Evolutionary conservation across 2,329 filamentous ascomycete genomes (phyloP).

Genomic region (Tolypocladium paradoxum): DNA sequence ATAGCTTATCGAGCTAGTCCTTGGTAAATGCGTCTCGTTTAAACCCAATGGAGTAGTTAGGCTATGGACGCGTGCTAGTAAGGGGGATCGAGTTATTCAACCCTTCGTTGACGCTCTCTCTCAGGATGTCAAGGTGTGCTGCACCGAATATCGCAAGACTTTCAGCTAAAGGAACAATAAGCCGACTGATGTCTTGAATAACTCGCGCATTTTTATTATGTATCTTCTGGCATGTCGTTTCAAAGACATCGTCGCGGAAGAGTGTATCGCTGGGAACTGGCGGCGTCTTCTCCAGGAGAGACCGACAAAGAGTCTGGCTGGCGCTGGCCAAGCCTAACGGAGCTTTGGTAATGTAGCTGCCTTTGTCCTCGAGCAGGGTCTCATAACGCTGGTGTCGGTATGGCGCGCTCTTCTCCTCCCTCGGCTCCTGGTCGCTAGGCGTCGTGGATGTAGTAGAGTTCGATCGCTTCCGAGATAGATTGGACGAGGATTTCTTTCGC

Average conservation of each 20-base stretch:
- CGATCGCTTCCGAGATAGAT: not conserved
- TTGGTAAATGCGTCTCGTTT: constrained; percentile 28
- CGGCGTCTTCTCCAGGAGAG: constrained; percentile 20
- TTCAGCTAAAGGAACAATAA: constrained; percentile 30
- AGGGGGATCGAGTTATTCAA: constrained; percentile 30
- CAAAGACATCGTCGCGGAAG: constrained; percentile 27
- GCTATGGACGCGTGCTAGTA: constrained; percentile 25
- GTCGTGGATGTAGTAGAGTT: constrained; percentile 10
- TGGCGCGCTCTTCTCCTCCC: constrained; percentile 25
- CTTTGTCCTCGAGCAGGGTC: constrained; percentile 25
- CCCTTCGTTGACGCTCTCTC: constrained; percentile 29
- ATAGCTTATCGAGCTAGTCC: constrained; percentile 29
- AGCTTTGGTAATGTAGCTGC: constrained; percentile 28
- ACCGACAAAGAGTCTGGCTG: constrained; percentile 18
- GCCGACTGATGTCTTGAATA: constrained; percentile 24
- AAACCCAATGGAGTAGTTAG: constrained; percentile 33
- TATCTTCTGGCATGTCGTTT: constrained; percentile 19
- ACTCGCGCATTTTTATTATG: constrained; percentile 22
- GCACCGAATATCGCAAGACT: constrained; percentile 17
- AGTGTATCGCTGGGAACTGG: constrained; percentile 19
- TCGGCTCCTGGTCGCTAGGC: constrained; percentile 26
- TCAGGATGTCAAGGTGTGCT: constrained; percentile 19
- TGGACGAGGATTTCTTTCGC: not conserved
- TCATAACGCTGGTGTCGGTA: constrained; percentile 25
- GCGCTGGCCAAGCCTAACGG: constrained; percentile 16